Conservation (phyloP, 495 filamentous ascomycete genomes). For the Polyplosphaeria fusca region DNA sequence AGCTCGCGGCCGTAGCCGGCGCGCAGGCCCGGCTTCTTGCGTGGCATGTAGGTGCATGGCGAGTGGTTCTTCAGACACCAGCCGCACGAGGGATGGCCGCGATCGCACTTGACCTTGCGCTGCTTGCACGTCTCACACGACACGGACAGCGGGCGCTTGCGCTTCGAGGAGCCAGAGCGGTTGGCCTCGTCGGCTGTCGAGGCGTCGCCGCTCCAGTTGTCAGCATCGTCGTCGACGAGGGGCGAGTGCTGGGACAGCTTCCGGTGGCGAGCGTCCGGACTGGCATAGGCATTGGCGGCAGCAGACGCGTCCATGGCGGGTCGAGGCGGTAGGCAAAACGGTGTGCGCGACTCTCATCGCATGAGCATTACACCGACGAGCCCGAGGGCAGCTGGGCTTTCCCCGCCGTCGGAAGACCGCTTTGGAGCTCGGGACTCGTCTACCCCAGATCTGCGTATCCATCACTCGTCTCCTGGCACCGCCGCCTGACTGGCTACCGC, state of each 20-base stretch:
- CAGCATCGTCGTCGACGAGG: slow-evolving; percentile 26
- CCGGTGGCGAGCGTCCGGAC: slow-evolving; percentile 13
- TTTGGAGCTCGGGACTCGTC: neutral
- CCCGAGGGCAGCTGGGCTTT: neutral
- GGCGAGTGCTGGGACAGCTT: slow-evolving; percentile 32
- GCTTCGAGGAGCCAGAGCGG: slow-evolving; percentile 52
- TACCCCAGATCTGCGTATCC: slow-evolving; percentile 11
- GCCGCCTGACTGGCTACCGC: neutral
- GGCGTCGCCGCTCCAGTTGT: slow-evolving; percentile 28
- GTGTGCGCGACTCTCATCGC: slow-evolving; percentile 3
- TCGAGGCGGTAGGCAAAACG: neutral
- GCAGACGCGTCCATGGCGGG: slow-evolving; percentile 19
- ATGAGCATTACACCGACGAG: slow-evolving; percentile 6
- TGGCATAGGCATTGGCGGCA: slow-evolving; percentile 20
- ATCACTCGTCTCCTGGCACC: neutral
- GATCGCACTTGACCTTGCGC: slow-evolving; percentile 58
- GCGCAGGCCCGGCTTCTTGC: slow-evolving; percentile 78
- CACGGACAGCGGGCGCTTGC: slow-evolving; percentile 54
- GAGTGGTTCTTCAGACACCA: slow-evolving; percentile 82
- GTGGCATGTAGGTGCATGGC: slow-evolving; percentile 75
- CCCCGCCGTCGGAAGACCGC: slow-evolving; percentile 9
- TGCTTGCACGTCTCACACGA: slow-evolving; percentile 80
- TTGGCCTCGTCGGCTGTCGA: slow-evolving; percentile 35
- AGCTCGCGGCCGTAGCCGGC: slow-evolving; percentile 87
- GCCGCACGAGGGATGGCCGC: slow-evolving; percentile 75